A percentile compares a stretch with the other conserved stretches of the same genome.
Evolutionary conservation across 2,329 filamentous ascomycete species (phyloP).

Genomic region (Colletotrichum ledebouriae): DNA sequence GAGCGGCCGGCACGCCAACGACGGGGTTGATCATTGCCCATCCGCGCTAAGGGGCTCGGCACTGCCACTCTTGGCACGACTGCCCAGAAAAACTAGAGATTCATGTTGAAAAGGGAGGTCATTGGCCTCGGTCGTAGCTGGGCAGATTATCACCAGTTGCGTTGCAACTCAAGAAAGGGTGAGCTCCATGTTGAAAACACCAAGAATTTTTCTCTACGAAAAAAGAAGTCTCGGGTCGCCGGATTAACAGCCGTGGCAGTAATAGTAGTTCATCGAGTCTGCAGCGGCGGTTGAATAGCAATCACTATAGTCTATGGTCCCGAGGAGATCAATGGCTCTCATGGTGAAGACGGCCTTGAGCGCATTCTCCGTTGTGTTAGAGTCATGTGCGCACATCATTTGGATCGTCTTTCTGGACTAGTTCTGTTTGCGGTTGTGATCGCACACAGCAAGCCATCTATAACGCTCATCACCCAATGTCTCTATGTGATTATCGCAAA

Average conservation of each 20-base stretch:
- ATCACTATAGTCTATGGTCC: too few species aligned
- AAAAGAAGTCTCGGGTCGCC: not conserved
- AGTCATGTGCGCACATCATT: too few species aligned
- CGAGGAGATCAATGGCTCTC: too few species aligned
- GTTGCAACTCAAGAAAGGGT: not conserved
- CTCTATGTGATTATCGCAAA: too few species aligned
- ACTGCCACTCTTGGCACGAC: slow-evolving; percentile 36
- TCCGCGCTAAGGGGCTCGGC: slow-evolving; percentile 31
- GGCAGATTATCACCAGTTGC: not conserved
- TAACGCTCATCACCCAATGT: too few species aligned
- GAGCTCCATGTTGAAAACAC: not conserved
- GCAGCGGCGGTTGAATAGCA: not conserved
- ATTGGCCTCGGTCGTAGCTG: not conserved
- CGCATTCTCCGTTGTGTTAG: too few species aligned
- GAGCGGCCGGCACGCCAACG: slow-evolving; percentile 3
- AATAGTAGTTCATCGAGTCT: not conserved
- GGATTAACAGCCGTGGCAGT: not conserved
- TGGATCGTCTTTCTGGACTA: too few species aligned
- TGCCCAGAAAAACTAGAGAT: slow-evolving; percentile 33
- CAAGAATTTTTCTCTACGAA: not conserved
- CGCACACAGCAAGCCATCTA: too few species aligned
- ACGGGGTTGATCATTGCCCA: slow-evolving; percentile 28
- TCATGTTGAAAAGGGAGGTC: slow-evolving; percentile 27
- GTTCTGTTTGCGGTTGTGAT: too few species aligned
- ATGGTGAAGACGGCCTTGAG: too few species aligned